Conservation (phyloP, 2,329 filamentous ascomycete genomes). For the Penicillium sp. region DNA sequence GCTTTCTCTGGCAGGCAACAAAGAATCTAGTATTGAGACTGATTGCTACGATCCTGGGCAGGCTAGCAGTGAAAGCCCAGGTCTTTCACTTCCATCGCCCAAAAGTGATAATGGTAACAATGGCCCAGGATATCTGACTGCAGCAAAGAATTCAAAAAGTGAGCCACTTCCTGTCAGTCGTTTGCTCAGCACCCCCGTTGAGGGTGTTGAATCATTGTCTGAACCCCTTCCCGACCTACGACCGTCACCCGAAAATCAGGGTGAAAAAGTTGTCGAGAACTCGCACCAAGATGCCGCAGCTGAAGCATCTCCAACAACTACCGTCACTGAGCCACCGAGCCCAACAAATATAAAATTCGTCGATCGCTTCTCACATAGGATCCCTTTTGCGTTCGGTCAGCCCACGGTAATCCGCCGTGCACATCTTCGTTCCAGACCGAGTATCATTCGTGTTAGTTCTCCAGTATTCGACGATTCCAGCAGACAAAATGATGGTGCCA, state of each 20-base stretch:
- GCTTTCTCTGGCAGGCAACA: conserved; percentile 14
- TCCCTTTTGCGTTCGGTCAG: conserved; percentile 41
- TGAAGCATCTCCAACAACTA: neutral
- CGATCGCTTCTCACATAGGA: conserved; percentile 36
- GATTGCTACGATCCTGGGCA: conserved; percentile 11
- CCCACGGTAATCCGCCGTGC: conserved; percentile 44
- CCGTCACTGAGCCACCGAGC: conserved; percentile 16
- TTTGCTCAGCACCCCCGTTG: neutral
- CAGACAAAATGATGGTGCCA: conserved; percentile 30
- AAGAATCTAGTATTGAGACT: conserved; percentile 13
- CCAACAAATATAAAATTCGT: conserved; percentile 32
- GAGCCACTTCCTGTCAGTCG: conserved; percentile 7
- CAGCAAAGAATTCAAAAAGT: conserved; percentile 2
- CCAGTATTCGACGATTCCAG: conserved; percentile 10
- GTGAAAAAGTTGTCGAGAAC: neutral
- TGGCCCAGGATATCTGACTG: neutral
- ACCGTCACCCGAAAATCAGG: neutral
- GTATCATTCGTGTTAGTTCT: conserved; percentile 26
- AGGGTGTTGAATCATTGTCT: neutral
- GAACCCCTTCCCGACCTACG: neutral
- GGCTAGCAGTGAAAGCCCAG: neutral
- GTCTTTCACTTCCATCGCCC: neutral
- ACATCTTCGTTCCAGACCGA: conserved; percentile 35
- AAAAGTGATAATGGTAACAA: conserved; percentile 1
- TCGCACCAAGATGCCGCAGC: conserved; percentile 1